Conservation (phyloP, 495 filamentous ascomycete genomes). For the Ascobolus immersus region DNA sequence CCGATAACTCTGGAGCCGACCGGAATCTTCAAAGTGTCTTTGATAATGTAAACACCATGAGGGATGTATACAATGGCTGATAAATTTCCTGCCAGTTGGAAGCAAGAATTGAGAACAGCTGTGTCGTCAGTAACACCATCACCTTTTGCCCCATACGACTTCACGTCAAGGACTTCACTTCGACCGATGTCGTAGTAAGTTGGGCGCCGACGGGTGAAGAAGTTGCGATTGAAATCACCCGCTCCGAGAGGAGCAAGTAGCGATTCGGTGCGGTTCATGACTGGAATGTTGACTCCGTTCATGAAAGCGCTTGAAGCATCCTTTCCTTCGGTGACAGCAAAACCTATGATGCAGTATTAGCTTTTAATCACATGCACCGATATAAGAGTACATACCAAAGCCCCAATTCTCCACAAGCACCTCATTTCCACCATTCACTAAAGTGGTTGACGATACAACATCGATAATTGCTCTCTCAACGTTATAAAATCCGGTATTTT, state of each 20-base stretch:
- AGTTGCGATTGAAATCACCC: slow-evolving; percentile 17
- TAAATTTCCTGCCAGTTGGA: slow-evolving; percentile 35
- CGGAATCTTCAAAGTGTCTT: slow-evolving; percentile 63
- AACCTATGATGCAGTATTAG: slow-evolving; percentile 31
- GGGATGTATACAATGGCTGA: slow-evolving; percentile 69
- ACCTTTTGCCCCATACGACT: slow-evolving; percentile 51
- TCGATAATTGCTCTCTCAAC: slow-evolving; percentile 26
- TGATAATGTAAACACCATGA: slow-evolving; percentile 68
- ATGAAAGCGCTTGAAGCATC: slow-evolving; percentile 27
- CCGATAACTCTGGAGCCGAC: slow-evolving; percentile 60
- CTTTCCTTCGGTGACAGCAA: slow-evolving; percentile 54
- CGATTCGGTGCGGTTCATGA: too few relatives aligned
- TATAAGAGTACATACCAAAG: too few relatives aligned
- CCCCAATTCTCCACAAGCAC: too few relatives aligned
- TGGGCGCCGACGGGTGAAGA: slow-evolving; percentile 41
- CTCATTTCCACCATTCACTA: too few relatives aligned
- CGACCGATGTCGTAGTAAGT: slow-evolving; percentile 40
- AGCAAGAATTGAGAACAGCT: slow-evolving; percentile 37
- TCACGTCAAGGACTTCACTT: slow-evolving; percentile 45
- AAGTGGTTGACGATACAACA: slow-evolving; percentile 34
- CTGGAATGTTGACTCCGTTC: slow-evolving; percentile 18
- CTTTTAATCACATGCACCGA: too few relatives aligned
- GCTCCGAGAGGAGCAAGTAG: slow-evolving; percentile 27
- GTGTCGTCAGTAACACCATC: slow-evolving; percentile 48
- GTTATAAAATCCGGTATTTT: slow-evolving; percentile 54